Base-by-base conservation (phyloP, 2,329 filamentous ascomycete species). In the Passalora sequoiae region DNA sequence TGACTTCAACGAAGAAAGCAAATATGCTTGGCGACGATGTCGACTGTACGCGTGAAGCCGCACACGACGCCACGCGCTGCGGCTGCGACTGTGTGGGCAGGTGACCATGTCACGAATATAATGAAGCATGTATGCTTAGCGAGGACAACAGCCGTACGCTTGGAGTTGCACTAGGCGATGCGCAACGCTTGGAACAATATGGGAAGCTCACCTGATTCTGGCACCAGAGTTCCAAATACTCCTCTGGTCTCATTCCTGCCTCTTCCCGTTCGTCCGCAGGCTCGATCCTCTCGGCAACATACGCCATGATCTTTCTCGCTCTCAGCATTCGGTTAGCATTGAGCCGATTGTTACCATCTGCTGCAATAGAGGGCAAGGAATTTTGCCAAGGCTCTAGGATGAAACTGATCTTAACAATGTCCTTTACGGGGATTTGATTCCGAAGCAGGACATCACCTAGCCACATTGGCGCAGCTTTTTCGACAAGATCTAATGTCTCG, bases 321-420 rank as follows among this genome's bases (percentile, higher is more conserved):
- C 92, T 80, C 38, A 98, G 74, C 92, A 98, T 97, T 43, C 91
- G 80, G 61, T 97, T 98, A 8, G 92, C 92, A 63, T 97, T 98
- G 39, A 98, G 75, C 17, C 92, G 83, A 54, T 89, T 91, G 64
- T 91, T 94, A 40, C 73, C 84, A 60, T 94, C 89, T 3, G 80
- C 78, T 22, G 84, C 78, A 38, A 96, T 84, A 42, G 76, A 77
- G 1, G 89, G 88, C 40, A 97, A 70, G 12, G 28, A 32, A 19
- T 87, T 83, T 57, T 86, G 76, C 69, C 78, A 89, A 0, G 92
- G 89, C 55, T 92, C 80, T 17, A 98, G 73, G 12, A 95, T 78
- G 60, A 98, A 98, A 3, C 87, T 89, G n/a, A 97, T 83, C 73
- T 98, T 98, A 55, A 91, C 80, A 1, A 89, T 82, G n/a, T 97